phyloP scores from a whole-genome alignment of 73 alveolate genomes.

The Vitrella brassicaformis region DNA sequence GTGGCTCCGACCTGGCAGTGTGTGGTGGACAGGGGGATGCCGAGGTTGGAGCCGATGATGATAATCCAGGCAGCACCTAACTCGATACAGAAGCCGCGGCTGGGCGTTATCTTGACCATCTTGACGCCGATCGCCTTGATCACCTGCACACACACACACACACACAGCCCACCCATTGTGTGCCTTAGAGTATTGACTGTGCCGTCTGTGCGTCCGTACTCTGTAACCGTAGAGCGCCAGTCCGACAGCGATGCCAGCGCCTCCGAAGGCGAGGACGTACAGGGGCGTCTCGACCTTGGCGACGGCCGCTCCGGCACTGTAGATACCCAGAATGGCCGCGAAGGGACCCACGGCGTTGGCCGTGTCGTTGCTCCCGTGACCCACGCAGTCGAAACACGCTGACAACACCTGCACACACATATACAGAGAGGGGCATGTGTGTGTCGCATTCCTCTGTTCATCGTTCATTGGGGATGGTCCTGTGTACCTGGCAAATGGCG shows the following conservation, averaged over 20 bases:
- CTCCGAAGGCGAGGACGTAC: not conserved
- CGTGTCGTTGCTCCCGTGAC: not conserved
- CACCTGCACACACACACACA: not conserved
- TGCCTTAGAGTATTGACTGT: not conserved
- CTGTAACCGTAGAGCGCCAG: not conserved
- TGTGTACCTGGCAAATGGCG: too few species aligned
- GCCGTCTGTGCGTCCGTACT: not conserved
- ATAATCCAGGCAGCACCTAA: slow-evolving; percentile 9
- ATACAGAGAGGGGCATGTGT: too few species aligned
- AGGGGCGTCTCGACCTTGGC: not conserved
- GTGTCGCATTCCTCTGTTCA: too few species aligned
- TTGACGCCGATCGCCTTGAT: not conserved
- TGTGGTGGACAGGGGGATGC: slow-evolving; percentile 20
- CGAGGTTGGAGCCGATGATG: slow-evolving; percentile 7
- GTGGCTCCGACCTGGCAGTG: slow-evolving; percentile 29
- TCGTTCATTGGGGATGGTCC: too few species aligned
- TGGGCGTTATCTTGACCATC: not conserved
- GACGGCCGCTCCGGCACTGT: not conserved
- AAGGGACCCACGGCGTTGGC: not conserved
- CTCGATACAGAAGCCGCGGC: slow-evolving; percentile 12
- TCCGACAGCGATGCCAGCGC: not conserved
- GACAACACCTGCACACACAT: not conserved
- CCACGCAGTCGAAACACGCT: not conserved
- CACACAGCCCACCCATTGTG: not conserved
- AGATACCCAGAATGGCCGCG: not conserved